Conservation (phyloP, 768 basidiomycete species). For the Amanita pallidorosea region DNA sequence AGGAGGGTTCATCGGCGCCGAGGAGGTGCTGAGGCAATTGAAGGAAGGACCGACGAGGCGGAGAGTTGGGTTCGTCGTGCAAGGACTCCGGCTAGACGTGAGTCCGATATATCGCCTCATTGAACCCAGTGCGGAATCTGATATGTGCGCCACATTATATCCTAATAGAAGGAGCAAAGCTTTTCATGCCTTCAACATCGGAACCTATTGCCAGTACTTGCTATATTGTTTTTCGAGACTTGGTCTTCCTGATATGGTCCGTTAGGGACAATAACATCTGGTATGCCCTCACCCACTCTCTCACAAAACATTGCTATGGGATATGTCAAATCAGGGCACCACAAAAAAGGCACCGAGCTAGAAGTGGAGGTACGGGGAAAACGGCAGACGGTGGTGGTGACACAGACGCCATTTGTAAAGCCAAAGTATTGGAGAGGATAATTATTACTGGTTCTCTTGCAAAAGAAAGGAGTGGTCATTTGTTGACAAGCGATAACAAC, state of each 20-base stretch:
- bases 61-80: constrained; percentile 74
- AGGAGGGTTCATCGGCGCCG: constrained; percentile 69
- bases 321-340: constrained; percentile 69
- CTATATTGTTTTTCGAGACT: constrained; percentile 2
- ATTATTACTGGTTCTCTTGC: too few relatives aligned
- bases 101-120: constrained; percentile 14
- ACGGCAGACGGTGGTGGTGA: constrained; percentile 60
- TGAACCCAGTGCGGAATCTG: background rate
- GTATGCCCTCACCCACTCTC: constrained; percentile 88
- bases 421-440: constrained; percentile 49
- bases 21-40: constrained; percentile 61
- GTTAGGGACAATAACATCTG: constrained; percentile 75
- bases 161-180: constrained; percentile 71
- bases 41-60: constrained; percentile 69
- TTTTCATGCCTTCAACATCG: constrained; percentile 43
- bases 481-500: too few relatives aligned
- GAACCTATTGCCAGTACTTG: constrained; percentile 53
- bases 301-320: constrained; percentile 95
- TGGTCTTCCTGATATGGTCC: background rate
- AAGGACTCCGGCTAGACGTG: constrained; percentile 80
- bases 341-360: constrained; percentile 86
- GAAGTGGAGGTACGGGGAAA: constrained; percentile 80
- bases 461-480: too few relatives aligned
- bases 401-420: constrained; percentile 82
- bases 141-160: background rate